Percentiles rank a stretch among this genome's conserved stretches.
phyloP scores from a whole-genome alignment of 345 rosid genomes.

The Gossypium australe region DNA sequence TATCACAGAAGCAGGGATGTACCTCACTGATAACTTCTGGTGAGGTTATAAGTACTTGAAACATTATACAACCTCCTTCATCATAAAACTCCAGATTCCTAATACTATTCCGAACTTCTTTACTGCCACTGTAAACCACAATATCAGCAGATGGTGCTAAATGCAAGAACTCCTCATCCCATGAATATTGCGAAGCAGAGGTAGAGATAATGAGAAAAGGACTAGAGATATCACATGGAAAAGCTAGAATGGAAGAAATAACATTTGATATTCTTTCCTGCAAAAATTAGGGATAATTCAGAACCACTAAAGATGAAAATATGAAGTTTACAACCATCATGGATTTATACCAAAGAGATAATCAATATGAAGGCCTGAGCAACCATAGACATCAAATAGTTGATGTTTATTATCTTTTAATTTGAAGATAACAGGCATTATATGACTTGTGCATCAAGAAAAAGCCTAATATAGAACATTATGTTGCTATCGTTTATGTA shows the following conservation, averaged over 20 bases:
- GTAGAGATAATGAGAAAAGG: slow-evolving; percentile 50
- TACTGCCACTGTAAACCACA: slow-evolving; percentile 42
- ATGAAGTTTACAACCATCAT: not conserved
- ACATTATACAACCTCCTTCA: slow-evolving; percentile 36
- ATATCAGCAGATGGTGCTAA: slow-evolving; percentile 34
- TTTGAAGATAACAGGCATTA: not conserved
- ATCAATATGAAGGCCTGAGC: not conserved
- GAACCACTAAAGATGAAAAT: slow-evolving; percentile 1
- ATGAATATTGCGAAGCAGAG: slow-evolving; percentile 28
- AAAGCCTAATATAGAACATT: not conserved
- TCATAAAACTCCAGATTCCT: slow-evolving; percentile 39
- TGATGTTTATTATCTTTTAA: not conserved
- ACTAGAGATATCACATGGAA: slow-evolving; percentile 20
- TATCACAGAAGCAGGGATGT: slow-evolving; percentile 10
- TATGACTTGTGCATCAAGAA: not conserved
- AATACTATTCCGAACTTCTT: slow-evolving; percentile 29
- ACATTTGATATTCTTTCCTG: slow-evolving; percentile 45
- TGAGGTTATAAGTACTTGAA: slow-evolving; percentile 44
- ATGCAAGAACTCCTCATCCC: slow-evolving; percentile 44
- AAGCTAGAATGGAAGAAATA: slow-evolving; percentile 32
- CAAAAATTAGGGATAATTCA: slow-evolving; percentile 17
- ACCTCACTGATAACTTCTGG: slow-evolving; percentile 49
- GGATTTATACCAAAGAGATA: not conserved
- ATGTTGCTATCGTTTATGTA: not conserved
- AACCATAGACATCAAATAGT: not conserved